Evolutionary conservation across 2,329 filamentous ascomycete species (phyloP).

Genomic region (Hypoxylon sp.): DNA sequence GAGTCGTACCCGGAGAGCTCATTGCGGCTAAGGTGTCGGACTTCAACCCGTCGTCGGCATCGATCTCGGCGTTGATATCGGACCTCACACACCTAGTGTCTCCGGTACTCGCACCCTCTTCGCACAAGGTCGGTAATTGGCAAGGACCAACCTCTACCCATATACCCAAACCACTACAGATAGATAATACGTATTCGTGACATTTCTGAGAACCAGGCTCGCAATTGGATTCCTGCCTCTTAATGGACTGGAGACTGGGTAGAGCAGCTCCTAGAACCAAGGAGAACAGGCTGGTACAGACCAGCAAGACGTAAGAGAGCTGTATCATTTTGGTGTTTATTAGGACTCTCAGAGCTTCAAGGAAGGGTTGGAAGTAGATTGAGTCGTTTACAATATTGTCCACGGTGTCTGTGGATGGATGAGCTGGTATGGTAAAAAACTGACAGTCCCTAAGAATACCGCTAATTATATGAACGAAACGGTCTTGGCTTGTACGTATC

Average conservation of each 20-base stretch:
- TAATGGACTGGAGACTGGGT: not conserved
- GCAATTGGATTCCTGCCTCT: not conserved
- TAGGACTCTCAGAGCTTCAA: not conserved
- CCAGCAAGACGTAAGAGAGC: conserved; percentile 3
- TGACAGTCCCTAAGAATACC: not conserved
- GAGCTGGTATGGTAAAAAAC: not conserved
- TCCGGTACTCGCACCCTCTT: not conserved
- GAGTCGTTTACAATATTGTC: not conserved
- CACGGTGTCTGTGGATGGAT: not conserved
- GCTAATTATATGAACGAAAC: conserved; percentile 15
- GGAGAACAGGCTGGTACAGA: not conserved
- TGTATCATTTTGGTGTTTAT: conserved; percentile 16
- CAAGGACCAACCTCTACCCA: not conserved
- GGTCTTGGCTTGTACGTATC: not conserved
- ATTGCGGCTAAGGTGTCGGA: not conserved
- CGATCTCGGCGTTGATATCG: no score
- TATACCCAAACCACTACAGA: not conserved
- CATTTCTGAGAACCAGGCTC: not conserved
- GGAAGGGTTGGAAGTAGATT: not conserved
- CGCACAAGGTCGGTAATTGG: not conserved
- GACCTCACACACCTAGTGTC: conserved; percentile 7
- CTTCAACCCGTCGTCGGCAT: not conserved
- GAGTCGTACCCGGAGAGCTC: not conserved
- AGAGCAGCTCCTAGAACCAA: conserved; percentile 10
- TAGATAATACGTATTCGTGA: not conserved